Percentiles rank a stretch among this genome's conserved stretches.
These are phyloP conservation scores for Darksidea phi DNA, from an alignment of 495 filamentous ascomycete species.

Conservation along the genomic window DNA sequence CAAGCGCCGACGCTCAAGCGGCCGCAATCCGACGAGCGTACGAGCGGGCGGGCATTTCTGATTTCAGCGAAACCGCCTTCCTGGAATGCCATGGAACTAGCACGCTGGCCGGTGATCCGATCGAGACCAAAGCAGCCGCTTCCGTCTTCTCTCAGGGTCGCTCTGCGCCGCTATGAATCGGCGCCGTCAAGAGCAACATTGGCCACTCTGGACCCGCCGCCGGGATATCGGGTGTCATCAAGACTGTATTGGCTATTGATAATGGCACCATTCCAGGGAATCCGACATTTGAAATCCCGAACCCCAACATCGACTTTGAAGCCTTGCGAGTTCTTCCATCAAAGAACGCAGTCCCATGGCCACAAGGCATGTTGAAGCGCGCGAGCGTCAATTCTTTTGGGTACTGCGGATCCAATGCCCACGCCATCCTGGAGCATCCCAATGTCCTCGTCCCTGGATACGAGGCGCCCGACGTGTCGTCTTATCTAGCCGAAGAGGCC, in stretches of 20 bases:
- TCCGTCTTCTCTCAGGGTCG: slow-evolving; percentile 1
- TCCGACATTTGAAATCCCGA: not conserved
- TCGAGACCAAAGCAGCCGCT: not conserved
- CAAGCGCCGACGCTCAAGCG: slow-evolving; percentile 5
- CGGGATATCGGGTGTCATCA: slow-evolving; percentile 60
- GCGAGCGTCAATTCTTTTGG: slow-evolving; percentile 45
- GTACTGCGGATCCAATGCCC: slow-evolving; percentile 23
- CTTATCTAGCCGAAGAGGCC: not conserved
- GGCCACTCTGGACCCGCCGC: slow-evolving; percentile 59
- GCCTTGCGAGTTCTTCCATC: slow-evolving; percentile 2
- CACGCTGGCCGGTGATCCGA: slow-evolving; percentile 10
- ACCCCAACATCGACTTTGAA: slow-evolving; percentile 42
- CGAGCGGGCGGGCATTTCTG: slow-evolving; percentile 12
- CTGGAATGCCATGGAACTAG: slow-evolving; percentile 9
- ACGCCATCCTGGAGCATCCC: slow-evolving; percentile 19
- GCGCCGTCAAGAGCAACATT: slow-evolving; percentile 60
- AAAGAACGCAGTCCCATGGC: slow-evolving; percentile 39
- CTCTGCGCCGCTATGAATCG: slow-evolving; percentile 39
- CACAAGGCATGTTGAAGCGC: slow-evolving; percentile 17
- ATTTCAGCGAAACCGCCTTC: slow-evolving; percentile 3
- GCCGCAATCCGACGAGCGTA: not conserved
- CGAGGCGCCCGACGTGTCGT: slow-evolving; percentile 8
- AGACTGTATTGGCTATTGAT: slow-evolving; percentile 59
- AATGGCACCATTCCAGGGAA: slow-evolving; percentile 52
- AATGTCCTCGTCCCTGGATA: not conserved